phyloP scores from a whole-genome alignment of 2,329 filamentous ascomycete species.

The Aspergillus tubingensis region DNA sequence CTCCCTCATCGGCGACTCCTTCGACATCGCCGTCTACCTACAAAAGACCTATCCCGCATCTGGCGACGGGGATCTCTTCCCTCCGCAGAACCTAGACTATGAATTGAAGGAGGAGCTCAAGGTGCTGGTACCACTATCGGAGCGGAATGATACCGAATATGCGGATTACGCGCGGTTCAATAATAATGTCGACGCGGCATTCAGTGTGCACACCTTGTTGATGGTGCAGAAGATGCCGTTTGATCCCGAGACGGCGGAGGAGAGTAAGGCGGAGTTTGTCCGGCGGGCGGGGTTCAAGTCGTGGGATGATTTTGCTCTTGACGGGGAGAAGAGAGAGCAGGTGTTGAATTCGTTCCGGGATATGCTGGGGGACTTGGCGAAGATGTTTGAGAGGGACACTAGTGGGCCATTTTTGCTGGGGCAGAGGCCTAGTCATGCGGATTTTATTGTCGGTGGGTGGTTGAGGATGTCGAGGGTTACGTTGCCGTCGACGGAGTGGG shows the following conservation, averaged over 20 bases:
- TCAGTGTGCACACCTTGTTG: conserved; percentile 51
- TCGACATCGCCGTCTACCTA: conserved; percentile 65
- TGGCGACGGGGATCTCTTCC: conserved; percentile 54
- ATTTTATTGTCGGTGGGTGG: conserved; percentile 61
- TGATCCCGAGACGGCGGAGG: conserved; percentile 52
- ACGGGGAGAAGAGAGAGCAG: conserved; percentile 44
- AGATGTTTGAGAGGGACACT: conserved; percentile 42
- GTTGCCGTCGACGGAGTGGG: conserved; percentile 52
- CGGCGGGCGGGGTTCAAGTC: conserved; percentile 47
- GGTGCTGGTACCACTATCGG: conserved; percentile 44
- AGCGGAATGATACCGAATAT: conserved; percentile 28
- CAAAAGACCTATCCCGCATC: conserved; percentile 54
- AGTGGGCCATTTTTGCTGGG: conserved; percentile 56
- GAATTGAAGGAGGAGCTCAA: conserved; percentile 29
- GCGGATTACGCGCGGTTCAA: conserved; percentile 56
- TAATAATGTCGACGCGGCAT: conserved; percentile 55
- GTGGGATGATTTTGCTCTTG: conserved; percentile 44
- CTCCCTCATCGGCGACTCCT: conserved; percentile 59
- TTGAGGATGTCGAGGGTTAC: conserved; percentile 49
- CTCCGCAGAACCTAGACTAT: conserved; percentile 46
- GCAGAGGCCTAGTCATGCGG: conserved; percentile 51
- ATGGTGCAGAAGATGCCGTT: conserved; percentile 50
- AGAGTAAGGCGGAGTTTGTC: conserved; percentile 51
- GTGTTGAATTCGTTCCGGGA: conserved; percentile 44
- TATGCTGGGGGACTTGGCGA: conserved; percentile 46